Base-by-base conservation (phyloP, 805 yeast genomes). In the Yarrowia osloensis region DNA sequence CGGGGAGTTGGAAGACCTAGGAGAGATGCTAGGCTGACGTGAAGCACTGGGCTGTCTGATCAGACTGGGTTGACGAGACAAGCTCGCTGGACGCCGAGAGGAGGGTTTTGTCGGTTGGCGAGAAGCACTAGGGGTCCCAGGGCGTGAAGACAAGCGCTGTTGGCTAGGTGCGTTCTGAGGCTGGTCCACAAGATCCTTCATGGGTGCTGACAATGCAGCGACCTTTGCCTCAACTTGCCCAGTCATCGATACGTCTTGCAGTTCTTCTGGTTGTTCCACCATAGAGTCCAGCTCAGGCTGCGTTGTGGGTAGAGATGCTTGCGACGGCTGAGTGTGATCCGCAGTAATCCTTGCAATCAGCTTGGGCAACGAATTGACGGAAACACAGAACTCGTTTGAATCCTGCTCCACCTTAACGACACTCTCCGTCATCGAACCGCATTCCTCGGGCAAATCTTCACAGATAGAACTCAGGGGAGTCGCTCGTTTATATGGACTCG, bases 291-390 rank as follows among this genome's bases (percentile, higher is more conserved):
- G 28, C 19, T 31, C 19, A 4, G 39, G 39, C 21, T 31, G 40
- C 2, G 37, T 13, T 8, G 19, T 22, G 2, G 29, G 40, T 11
- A 22, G 57, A 21, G 57, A 21, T 12, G 19, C 8, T 8, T 21
- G 39, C 13, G 55, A 31, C n/a, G n/a, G n/a, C n/a, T n/a, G n/a
- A n/a, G n/a, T 8, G 5, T 21, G 3, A 22, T 33, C 57, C 12
- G 46, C 22, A 4, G 22, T 4, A 17, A 37, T 39, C 12, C 22
- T 39, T 5, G 46, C 29, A 21, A 54, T 37, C 35, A 54, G 11
- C 12, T 57, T 37, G 11, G 63, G 63, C 8, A 57, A 39, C 4
- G 63, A 57, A n/a, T 57, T 40, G 28, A 40, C 29, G 12, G 63
- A 57, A 19, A 57, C 63, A 15, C 19, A 19, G 24, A 57, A 57